phyloP scores from a whole-genome alignment of 2,329 filamentous ascomycete species.

The Leptodontidium sp. region DNA sequence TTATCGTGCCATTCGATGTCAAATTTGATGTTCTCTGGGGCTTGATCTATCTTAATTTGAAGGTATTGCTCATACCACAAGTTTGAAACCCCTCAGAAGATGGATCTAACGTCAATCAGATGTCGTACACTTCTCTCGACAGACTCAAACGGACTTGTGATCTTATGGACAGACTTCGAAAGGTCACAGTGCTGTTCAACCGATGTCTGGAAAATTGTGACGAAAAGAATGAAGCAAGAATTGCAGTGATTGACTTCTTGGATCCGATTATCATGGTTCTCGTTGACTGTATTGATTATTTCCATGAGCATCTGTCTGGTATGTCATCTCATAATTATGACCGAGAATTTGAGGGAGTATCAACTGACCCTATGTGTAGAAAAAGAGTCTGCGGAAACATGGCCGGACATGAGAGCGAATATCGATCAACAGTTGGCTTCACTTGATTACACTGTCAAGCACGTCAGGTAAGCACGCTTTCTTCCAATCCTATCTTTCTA shows the following conservation, averaged over 20 bases:
- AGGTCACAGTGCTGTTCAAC: conserved; percentile 31
- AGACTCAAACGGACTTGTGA: conserved; percentile 25
- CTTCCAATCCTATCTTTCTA: too few species aligned
- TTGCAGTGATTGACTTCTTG: conserved; percentile 29
- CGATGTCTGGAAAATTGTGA: conserved; percentile 32
- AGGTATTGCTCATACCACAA: conserved; percentile 16
- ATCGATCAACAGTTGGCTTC: conserved; percentile 27
- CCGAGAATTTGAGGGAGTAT: background rate
- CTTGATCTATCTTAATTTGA: conserved; percentile 32
- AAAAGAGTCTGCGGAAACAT: conserved; percentile 25
- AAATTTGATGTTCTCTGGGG: conserved; percentile 34
- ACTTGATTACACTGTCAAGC: conserved; percentile 31
- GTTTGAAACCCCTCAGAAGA: background rate
- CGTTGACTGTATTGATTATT: conserved; percentile 14
- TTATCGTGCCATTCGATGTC: conserved; percentile 22
- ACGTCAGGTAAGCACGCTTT: conserved; percentile 20
- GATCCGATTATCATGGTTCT: conserved; percentile 20
- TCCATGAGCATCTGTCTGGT: conserved; percentile 14
- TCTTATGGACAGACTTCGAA: conserved; percentile 29
- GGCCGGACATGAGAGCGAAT: conserved; percentile 19
- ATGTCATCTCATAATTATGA: too few species aligned
- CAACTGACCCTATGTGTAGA: conserved; percentile 21
- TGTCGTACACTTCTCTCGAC: conserved; percentile 29
- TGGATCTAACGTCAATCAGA: conserved; percentile 16
- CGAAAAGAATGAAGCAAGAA: conserved; percentile 32